Percentiles rank a stretch among this genome's conserved stretches.
phyloP scores from a whole-genome alignment of 1,284 basidiomycete species.

The Marasmius sp. region DNA sequence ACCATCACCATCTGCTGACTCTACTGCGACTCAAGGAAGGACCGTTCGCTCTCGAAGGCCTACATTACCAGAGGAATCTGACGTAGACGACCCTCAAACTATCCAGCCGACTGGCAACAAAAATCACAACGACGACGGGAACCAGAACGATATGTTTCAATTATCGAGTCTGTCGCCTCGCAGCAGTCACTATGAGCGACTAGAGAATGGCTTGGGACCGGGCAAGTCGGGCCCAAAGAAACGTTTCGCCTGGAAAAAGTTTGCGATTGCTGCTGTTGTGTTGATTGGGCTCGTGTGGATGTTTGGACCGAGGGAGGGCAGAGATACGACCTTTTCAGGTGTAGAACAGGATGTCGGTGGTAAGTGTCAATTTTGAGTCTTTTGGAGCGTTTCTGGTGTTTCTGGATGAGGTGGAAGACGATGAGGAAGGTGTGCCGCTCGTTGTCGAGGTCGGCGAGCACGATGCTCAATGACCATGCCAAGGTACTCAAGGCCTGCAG shows the following conservation, averaged over 20 bases:
- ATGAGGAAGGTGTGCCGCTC: too few relatives aligned
- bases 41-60: constrained; percentile 8
- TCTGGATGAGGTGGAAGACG: too few relatives aligned
- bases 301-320: constrained; percentile 53
- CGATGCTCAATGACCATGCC: too few relatives aligned
- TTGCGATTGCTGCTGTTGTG: constrained; percentile 53
- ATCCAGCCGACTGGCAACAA: background rate
- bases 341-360: background rate
- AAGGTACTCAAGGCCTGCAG: too few relatives aligned
- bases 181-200: constrained; percentile 58
- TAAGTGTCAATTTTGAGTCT: background rate
- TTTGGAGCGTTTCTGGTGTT: background rate
- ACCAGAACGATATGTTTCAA: background rate
- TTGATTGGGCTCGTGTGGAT: constrained; percentile 63
- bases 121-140: background rate
- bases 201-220: constrained; percentile 62
- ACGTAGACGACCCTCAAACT: background rate
- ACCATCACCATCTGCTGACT: background rate
- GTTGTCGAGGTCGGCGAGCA: too few relatives aligned
- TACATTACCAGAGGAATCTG: background rate
- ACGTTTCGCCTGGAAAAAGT: constrained; percentile 62
- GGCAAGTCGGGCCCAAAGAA: constrained; percentile 31
- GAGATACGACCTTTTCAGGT: constrained; percentile 16
- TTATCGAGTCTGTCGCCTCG: constrained; percentile 37
- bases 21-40: background rate